Evolutionary conservation across 2,329 filamentous ascomycete genomes (phyloP).

Genomic region (Lachnum nothofagi): DNA sequence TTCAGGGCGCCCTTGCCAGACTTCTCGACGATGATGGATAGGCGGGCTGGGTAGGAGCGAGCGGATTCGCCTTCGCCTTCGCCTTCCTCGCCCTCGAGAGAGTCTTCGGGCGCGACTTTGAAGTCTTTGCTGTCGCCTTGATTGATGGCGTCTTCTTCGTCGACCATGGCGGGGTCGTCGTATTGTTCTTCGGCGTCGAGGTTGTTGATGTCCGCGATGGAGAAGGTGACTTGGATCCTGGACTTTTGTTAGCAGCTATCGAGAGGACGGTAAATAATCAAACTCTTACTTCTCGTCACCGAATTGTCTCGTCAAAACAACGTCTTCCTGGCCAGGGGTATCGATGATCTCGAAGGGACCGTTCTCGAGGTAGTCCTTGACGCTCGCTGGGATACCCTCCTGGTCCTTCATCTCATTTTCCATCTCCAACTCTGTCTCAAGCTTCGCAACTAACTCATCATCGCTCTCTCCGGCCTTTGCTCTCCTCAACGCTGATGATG

Average conservation of each 20-base stretch:
- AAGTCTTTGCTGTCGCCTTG: slow-evolving; percentile 53
- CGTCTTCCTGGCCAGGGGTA: slow-evolving; percentile 77
- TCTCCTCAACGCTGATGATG: slow-evolving; percentile 40
- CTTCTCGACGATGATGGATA: slow-evolving; percentile 88
- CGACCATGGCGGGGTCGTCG: slow-evolving; percentile 50
- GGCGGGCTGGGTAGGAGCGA: slow-evolving; percentile 68
- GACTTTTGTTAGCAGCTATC: slow-evolving; percentile 19
- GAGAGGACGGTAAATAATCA: slow-evolving; percentile 26
- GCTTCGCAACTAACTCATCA: slow-evolving; percentile 77
- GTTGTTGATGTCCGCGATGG: slow-evolving; percentile 73
- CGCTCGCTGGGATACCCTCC: slow-evolving; percentile 66
- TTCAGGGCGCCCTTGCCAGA: slow-evolving; percentile 76
- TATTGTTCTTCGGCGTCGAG: slow-evolving; percentile 56
- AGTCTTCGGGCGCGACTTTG: slow-evolving; percentile 52
- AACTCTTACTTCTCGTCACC: slow-evolving; percentile 75
- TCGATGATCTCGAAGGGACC: slow-evolving; percentile 80
- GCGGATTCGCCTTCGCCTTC: slow-evolving; percentile 47
- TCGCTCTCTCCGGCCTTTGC: slow-evolving; percentile 50
- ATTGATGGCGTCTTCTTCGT: slow-evolving; percentile 42
- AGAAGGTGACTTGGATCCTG: slow-evolving; percentile 76
- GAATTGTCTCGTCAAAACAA: slow-evolving; percentile 75
- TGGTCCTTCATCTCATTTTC: slow-evolving; percentile 73
- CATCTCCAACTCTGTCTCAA: slow-evolving; percentile 76
- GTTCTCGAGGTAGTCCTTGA: slow-evolving; percentile 85
- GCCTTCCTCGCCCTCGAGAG: slow-evolving; percentile 51